Percentiles rank a stretch among this genome's conserved stretches.
phyloP scores from a whole-genome alignment of 2,329 filamentous ascomycete species.

The Fusarium sp. region DNA sequence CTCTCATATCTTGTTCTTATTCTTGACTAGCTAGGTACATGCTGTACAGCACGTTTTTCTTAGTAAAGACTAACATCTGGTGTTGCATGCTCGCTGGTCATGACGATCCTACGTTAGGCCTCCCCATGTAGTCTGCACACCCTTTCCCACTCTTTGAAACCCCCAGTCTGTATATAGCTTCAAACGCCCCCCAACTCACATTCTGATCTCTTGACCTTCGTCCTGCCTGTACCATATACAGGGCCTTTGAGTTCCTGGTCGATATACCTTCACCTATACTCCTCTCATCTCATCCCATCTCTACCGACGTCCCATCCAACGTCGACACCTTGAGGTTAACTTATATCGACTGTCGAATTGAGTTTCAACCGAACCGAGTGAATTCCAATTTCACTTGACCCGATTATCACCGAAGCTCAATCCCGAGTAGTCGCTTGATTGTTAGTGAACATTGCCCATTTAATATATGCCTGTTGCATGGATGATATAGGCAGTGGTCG shows the following conservation, averaged over 20 bases:
- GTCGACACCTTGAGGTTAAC: constrained; percentile 5
- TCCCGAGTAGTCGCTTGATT: constrained; percentile 19
- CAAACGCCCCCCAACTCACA: constrained; percentile 31
- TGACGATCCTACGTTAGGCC: constrained; percentile 14
- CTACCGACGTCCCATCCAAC: constrained; percentile 7
- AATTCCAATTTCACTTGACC: constrained; percentile 1
- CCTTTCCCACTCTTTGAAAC: constrained; percentile 21
- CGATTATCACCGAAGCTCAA: constrained; percentile 1
- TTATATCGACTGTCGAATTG: not conserved
- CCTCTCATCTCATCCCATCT: not conserved
- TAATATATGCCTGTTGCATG: not conserved
- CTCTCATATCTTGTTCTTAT: constrained; percentile 8
- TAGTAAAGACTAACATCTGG: constrained; percentile 15
- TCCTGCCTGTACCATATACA: constrained; percentile 33
- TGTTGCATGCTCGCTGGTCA: constrained; percentile 23
- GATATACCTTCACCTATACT: constrained; percentile 23
- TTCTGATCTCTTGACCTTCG: constrained; percentile 19
- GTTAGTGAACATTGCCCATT: constrained; percentile 24
- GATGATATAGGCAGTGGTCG: not conserved
- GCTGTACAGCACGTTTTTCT: not conserved
- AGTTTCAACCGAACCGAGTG: constrained; percentile 7
- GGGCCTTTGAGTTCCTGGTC: constrained; percentile 39
- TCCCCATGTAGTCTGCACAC: constrained; percentile 13
- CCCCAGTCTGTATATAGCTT: constrained; percentile 44
- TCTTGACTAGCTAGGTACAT: not conserved